Evolutionary conservation across 164 flowering plant genomes (phyloP), one percentile per base, ranked within the genome.

Genomic region (Sextonia rubra): DNA sequence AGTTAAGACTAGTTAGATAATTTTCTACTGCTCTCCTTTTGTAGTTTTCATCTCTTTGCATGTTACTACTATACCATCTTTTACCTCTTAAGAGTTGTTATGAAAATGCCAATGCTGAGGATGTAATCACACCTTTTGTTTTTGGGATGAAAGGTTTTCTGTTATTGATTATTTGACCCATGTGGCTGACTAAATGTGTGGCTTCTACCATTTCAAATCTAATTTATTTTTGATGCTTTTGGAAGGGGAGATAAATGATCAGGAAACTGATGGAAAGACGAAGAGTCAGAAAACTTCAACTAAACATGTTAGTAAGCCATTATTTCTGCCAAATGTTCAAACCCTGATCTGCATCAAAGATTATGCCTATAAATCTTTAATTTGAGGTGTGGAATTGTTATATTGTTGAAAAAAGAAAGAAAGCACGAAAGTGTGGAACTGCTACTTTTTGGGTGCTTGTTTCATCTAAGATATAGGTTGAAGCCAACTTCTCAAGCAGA

Each of bases 171-270:
- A 12, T n/a, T 56, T 15, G 22, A 26, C 12, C 22, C 7, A 24
- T 56, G 15, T 32, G 58, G 25, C 23, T 29, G 20, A 26, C 14
- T 29, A 23, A 23, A 12, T 27, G n/a, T 56, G 25, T 20, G 26
- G 3, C 55, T 58, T 24, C 14, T 37, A 37, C 44, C 44, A 37
- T 37, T 37, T 37, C 44, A 37, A 37, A 37, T 37, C 26, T 18
- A 4, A 26, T 49, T 18, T 55, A 3, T 20, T 64, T 78, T 23
- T 67, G 11, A 66, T 79, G 44, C 15, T 78, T 71, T 65, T 86
- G 84, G 91, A 85, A 47, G 92, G 87, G 62, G 94, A 85, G 69
- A 60, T 74, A 24, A 37, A 37, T 73, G 83, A 75, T 64, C 63
- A 44, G 73, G 84, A 74, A 71, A 63, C 60, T n/a, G 79, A 82